Conservation (phyloP, 2,329 filamentous ascomycete genomes). For the Intubia oerlemansii region DNA sequence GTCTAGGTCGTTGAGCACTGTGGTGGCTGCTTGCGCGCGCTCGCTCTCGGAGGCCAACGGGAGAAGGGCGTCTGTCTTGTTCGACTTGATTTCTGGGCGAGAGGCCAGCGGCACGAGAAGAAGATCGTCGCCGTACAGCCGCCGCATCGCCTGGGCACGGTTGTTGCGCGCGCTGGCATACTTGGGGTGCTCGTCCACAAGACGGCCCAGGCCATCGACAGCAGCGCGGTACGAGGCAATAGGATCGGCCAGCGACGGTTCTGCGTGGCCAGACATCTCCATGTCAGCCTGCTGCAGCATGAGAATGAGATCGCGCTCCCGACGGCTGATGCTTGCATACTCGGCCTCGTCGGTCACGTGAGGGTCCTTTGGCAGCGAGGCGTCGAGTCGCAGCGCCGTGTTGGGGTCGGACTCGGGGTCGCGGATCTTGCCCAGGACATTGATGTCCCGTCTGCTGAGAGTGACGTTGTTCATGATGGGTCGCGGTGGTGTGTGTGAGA, state of each 20-base stretch:
- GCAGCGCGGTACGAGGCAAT: conserved; percentile 24
- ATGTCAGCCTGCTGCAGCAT: conserved; percentile 33
- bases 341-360: conserved; percentile 26
- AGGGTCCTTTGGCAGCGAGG: conserved; percentile 33
- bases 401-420: conserved; percentile 42
- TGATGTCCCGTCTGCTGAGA: conserved; percentile 35
- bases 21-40: conserved; percentile 7
- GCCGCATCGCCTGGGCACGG: conserved; percentile 43
- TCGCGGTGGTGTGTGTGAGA: not conserved
- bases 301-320: conserved; percentile 31
- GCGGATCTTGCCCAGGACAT: conserved; percentile 44
- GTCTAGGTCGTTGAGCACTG: conserved; percentile 30
- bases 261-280: conserved; percentile 22
- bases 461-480: conserved; percentile 11
- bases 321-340: conserved; percentile 28
- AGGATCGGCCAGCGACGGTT: conserved; percentile 13
- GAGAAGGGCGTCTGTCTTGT: conserved; percentile 13
- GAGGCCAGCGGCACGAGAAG: too few species aligned
- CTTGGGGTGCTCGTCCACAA: conserved; percentile 35
- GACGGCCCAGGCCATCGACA: conserved; percentile 25
- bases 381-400: conserved; percentile 29
- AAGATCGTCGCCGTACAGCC: conserved; percentile 39
- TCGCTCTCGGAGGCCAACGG: too few species aligned
- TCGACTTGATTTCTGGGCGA: too few species aligned
- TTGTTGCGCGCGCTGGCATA: conserved; percentile 62